phyloP scores from a whole-genome alignment of 2,329 filamentous ascomycete species.

The Stromatinia cepivora region DNA sequence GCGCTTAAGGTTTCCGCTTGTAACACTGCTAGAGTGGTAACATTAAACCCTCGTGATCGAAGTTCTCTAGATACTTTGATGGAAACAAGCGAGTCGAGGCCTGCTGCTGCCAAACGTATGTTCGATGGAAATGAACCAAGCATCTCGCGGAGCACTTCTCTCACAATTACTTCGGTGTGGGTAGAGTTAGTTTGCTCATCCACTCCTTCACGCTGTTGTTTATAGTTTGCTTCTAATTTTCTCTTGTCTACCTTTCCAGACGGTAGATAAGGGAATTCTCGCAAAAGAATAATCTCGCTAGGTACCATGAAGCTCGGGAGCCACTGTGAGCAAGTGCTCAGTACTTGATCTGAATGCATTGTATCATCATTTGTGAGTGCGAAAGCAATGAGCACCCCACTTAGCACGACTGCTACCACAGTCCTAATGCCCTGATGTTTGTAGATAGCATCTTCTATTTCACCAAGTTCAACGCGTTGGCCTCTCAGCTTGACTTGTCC shows the following conservation, averaged over 20 bases:
- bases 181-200: slow-evolving; percentile 36
- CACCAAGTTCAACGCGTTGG: slow-evolving; percentile 78
- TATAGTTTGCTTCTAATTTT: slow-evolving; percentile 58
- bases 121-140: slow-evolving; percentile 35
- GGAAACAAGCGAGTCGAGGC: slow-evolving; percentile 66
- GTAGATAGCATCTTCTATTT: slow-evolving; percentile 70
- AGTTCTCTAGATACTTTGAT: slow-evolving; percentile 66
- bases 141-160: slow-evolving; percentile 30
- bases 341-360: slow-evolving; percentile 48
- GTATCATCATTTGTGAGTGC: slow-evolving; percentile 48
- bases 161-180: slow-evolving; percentile 29
- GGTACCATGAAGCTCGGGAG: slow-evolving; percentile 84
- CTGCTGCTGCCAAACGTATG: slow-evolving; percentile 52
- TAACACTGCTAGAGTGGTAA: slow-evolving; percentile 63
- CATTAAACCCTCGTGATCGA: slow-evolving; percentile 53
- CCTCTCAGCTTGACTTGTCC: slow-evolving; percentile 87
- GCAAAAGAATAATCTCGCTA: slow-evolving; percentile 64
- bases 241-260: slow-evolving; percentile 83
- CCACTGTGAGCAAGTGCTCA: slow-evolving; percentile 67
- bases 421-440: slow-evolving; percentile 62
- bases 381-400: slow-evolving; percentile 69
- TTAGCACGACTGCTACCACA: slow-evolving; percentile 66
- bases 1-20: slow-evolving; percentile 50
- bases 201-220: slow-evolving; percentile 32
- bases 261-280: slow-evolving; percentile 69